Conservation (phyloP, 2,329 filamentous ascomycete species). For the Diaporthe sp. region DNA sequence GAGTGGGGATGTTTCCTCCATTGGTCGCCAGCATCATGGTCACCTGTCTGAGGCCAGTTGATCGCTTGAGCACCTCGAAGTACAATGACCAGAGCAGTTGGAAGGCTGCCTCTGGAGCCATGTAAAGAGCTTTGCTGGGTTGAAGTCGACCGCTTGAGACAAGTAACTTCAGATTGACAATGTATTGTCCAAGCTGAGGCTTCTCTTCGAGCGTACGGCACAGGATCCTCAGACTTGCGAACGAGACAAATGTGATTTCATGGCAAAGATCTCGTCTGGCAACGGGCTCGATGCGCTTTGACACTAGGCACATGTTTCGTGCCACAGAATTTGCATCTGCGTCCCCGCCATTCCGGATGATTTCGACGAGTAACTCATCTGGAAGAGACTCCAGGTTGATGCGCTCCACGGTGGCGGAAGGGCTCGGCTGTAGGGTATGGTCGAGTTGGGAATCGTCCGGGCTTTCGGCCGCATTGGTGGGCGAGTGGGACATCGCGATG, state of each 20-base stretch:
- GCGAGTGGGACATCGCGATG: no score
- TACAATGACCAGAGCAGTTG: not conserved
- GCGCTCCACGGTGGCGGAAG: no score
- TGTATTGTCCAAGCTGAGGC: not conserved
- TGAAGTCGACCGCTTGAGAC: no score
- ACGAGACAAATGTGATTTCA: accelerated
- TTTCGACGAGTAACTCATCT: not conserved
- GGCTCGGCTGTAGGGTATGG: not conserved
- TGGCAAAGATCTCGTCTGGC: not conserved
- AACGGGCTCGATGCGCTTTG: not conserved
- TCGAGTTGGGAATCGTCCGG: not conserved
- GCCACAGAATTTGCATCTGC: not conserved
- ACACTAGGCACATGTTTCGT: not conserved
- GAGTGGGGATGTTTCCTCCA: not conserved
- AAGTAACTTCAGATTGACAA: not conserved
- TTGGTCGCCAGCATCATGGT: not conserved
- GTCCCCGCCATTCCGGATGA: not conserved
- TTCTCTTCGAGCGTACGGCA: not conserved
- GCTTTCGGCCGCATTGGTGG: no score
- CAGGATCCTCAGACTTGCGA: not conserved
- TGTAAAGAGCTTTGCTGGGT: no score
- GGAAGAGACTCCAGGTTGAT: not conserved
- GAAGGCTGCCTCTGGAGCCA: not conserved
- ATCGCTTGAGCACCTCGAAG: not conserved
- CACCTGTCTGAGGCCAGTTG: not conserved